phyloP scores from a whole-genome alignment of 1,139 yeast genomes.

The Insectozyma bohioensis region DNA sequence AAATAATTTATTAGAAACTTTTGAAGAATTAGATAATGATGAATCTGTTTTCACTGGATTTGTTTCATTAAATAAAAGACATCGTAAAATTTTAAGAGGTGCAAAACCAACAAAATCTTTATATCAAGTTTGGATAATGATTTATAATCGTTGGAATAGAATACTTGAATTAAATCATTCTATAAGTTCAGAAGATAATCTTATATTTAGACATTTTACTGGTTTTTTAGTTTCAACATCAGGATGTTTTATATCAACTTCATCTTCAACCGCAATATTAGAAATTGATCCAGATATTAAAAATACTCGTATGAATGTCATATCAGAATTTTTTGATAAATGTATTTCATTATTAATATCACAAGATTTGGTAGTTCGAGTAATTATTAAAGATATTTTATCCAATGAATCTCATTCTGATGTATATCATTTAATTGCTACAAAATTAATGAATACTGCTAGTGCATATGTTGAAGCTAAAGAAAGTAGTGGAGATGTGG shows the following conservation, averaged over 20 bases:
- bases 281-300: slow-evolving; percentile 16
- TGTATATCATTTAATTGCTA: slow-evolving; percentile 36
- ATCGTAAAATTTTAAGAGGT: slow-evolving; percentile 56
- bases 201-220: slow-evolving; percentile 58
- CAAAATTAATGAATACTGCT: slow-evolving; percentile 31
- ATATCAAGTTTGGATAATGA: slow-evolving; percentile 59
- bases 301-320: slow-evolving; percentile 25
- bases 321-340: slow-evolving; percentile 48
- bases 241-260: slow-evolving; percentile 49
- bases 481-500: slow-evolving; percentile 24
- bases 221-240: slow-evolving; percentile 62
- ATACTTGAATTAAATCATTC: slow-evolving; percentile 24
- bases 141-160: slow-evolving; percentile 55
- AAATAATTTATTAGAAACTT: slow-evolving; percentile 43
- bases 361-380: slow-evolving; percentile 50
- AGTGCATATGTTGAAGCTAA: slow-evolving; percentile 24
- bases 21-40: slow-evolving; percentile 53
- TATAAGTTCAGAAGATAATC: slow-evolving; percentile 29
- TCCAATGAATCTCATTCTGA: slow-evolving; percentile 49
- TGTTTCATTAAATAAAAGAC: slow-evolving; percentile 71
- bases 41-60: slow-evolving; percentile 67
- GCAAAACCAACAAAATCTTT: slow-evolving; percentile 61
- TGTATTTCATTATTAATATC: slow-evolving; percentile 51
- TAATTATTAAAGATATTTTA: slow-evolving; percentile 44
- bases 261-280: slow-evolving; percentile 6